These are phyloP conservation scores for Stachybotrys elegans DNA, from an alignment of 2,329 filamentous ascomycete species.

Conservation along the genomic window DNA sequence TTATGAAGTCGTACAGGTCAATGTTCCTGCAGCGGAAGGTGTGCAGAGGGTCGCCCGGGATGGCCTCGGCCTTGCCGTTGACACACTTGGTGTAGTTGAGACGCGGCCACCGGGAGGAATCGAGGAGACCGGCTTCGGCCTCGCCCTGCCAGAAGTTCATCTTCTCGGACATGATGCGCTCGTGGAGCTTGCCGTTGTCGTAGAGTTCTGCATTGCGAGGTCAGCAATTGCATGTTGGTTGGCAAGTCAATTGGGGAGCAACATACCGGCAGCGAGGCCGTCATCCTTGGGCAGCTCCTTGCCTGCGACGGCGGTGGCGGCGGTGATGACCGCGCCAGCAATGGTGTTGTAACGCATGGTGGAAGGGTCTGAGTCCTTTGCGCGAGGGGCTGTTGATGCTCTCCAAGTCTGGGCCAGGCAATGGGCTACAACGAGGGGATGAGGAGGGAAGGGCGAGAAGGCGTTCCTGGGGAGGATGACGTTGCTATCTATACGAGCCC, in stretches of 20 bases:
- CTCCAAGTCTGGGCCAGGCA: too few species aligned
- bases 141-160: conserved; percentile 2
- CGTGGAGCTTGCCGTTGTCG: conserved; percentile 1
- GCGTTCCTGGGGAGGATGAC: too few species aligned
- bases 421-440: too few species aligned
- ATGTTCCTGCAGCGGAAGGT: conserved; percentile 43
- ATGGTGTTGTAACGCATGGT: conserved; percentile 5
- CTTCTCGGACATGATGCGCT: conserved; percentile 3
- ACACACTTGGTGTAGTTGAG: conserved; percentile 23
- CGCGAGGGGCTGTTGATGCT: too few species aligned
- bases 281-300: conserved; percentile 4
- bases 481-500: too few species aligned
- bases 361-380: too few species aligned
- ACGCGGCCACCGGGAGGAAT: conserved; percentile 2
- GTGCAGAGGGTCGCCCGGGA: conserved; percentile 38
- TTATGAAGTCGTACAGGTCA: conserved; percentile 50
- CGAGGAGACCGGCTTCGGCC: background rate
- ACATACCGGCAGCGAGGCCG: conserved; percentile 2
- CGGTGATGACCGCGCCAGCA: conserved; percentile 1
- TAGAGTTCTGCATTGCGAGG: conserved; percentile 1
- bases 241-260: background rate
- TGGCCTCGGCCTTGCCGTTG: conserved; percentile 37
- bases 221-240: background rate
- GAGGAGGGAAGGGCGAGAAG: too few species aligned
- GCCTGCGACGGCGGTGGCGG: conserved; percentile 2